These are phyloP conservation scores for Leucosporidium creatinivorum DNA, from an alignment of 768 basidiomycete genomes.

Conservation along the genomic window DNA sequence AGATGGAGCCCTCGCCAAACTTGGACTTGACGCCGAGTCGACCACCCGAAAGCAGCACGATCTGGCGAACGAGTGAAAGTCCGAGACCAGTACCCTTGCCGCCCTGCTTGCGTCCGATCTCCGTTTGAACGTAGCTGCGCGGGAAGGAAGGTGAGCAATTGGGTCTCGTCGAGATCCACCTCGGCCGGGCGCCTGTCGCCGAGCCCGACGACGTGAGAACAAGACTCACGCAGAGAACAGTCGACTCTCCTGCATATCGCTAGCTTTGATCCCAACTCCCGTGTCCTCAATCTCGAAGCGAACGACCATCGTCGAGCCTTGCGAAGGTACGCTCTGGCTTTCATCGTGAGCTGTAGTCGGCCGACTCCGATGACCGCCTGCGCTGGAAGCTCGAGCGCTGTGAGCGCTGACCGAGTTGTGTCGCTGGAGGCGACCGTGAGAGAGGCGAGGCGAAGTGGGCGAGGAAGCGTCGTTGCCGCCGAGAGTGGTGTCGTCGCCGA, in stretches of 20 bases:
- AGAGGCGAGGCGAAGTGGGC: conserved; percentile 13
- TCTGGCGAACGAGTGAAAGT: conserved; percentile 69
- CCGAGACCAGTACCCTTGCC: conserved; percentile 54
- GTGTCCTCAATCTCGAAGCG: conserved; percentile 47
- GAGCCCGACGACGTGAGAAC: conserved; percentile 40
- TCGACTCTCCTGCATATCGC: conserved; percentile 37
- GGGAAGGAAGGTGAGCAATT: conserved; percentile 44
- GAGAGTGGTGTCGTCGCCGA: neutral
- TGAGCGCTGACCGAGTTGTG: conserved; percentile 8
- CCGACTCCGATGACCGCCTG: neutral
- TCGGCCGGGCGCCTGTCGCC: too few relatives aligned
- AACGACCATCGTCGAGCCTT: conserved; percentile 40
- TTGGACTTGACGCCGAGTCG: conserved; percentile 67
- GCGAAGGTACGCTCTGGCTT: conserved; percentile 1
- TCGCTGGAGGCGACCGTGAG: conserved; percentile 7
- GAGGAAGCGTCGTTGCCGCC: neutral
- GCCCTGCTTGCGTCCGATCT: neutral
- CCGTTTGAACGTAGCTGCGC: conserved; percentile 34
- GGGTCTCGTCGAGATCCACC: conserved; percentile 71
- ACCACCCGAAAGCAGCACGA: conserved; percentile 69
- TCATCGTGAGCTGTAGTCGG: neutral
- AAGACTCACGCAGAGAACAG: too few relatives aligned
- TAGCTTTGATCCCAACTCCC: conserved; percentile 44
- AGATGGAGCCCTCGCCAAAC: neutral
- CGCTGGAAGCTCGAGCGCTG: too few relatives aligned